Base-by-base conservation (phyloP, 1,284 basidiomycete species). In the Tilletia setariae region DNA sequence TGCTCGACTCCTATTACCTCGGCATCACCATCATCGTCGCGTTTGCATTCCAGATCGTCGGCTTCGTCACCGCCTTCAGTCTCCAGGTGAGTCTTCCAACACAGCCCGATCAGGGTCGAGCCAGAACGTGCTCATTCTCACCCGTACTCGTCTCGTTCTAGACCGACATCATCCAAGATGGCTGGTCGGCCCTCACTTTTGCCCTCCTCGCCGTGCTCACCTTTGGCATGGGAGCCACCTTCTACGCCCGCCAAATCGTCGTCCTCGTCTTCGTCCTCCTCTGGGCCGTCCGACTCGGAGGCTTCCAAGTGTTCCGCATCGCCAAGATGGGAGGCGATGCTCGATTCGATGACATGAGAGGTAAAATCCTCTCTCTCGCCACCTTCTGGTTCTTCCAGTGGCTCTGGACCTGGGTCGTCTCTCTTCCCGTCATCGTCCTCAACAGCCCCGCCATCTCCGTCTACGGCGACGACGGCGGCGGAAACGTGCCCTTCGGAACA, bases 1-100 rank as follows among this genome's bases (percentile, higher is more conserved):
- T 86, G 6, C 85, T 91, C 21, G 89, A 90, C 83, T 83, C 83
- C 56, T 89, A 87, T 79, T 90, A 90, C 77, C 86, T 91, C 2
- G 82, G 84, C n/a, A 84, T 91, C 43, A 89, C 89, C 6, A 82
- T 89, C 28, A 85, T 91, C 46, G 86, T 91, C 68, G 90, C 89
- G 0, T 80, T 88, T 28, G 89, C 83, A 23, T 90, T 88, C 81
- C 90, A 91, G 78, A 83, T 88, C 0, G 72, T 85, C 0, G 90
- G 90, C 4, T 91, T 91, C 76, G 84, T 86, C 15, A 87, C 91
- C 67, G 76, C 75, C 2, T 81, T 74, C 53, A 64, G 67, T 1
- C 73, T 81, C 2, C 78, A 40, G 35, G 35, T 40, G 35, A 40
- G 35, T 40, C 35, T 11, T 40, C 4, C 35, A 4, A 40, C 4